phyloP scores from a whole-genome alignment of 2,329 filamentous ascomycete species.

The Penicillium capsulatum region DNA sequence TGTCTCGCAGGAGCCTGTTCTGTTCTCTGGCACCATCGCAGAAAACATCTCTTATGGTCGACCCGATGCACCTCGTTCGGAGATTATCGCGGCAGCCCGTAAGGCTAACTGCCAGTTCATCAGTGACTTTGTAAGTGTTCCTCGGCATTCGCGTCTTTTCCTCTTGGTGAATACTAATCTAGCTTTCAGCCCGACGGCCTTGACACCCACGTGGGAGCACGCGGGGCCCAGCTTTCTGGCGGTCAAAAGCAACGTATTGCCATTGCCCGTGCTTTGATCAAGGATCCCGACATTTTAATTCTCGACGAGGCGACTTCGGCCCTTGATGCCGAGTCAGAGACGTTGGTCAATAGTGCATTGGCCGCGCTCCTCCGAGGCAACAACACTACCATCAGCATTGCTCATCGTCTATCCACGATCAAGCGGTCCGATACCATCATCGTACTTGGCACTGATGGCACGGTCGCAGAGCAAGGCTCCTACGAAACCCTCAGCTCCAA shows the following conservation, averaged over 20 bases:
- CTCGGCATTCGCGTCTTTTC: neutral
- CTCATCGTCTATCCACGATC: slow-evolving; percentile 91
- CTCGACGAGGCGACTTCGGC: slow-evolving; percentile 95
- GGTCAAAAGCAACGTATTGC: slow-evolving; percentile 98
- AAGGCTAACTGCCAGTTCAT: slow-evolving; percentile 97
- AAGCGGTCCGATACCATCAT: slow-evolving; percentile 94
- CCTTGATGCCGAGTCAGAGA: slow-evolving; percentile 93
- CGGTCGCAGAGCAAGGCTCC: slow-evolving; percentile 83
- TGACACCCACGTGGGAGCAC: slow-evolving; percentile 86
- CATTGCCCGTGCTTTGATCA: slow-evolving; percentile 89
- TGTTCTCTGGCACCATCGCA: slow-evolving; percentile 73
- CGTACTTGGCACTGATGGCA: slow-evolving; percentile 79
- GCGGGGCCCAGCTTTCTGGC: slow-evolving; percentile 88
- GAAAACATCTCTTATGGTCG: slow-evolving; percentile 90
- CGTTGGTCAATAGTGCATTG: slow-evolving; percentile 87
- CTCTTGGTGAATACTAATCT: slow-evolving; percentile 11
- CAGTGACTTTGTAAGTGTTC: slow-evolving; percentile 72
- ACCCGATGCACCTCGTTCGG: slow-evolving; percentile 68
- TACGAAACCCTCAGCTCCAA: slow-evolving; percentile 72
- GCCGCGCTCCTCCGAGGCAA: slow-evolving; percentile 73
- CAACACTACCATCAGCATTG: slow-evolving; percentile 97
- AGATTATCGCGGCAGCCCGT: slow-evolving; percentile 81
- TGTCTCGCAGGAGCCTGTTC: slow-evolving; percentile 90
- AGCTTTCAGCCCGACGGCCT: slow-evolving; percentile 70
- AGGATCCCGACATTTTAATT: slow-evolving; percentile 93